Percentiles rank a stretch among this genome's conserved stretches.
phyloP scores from a whole-genome alignment of 139 green algal genomes.

The Yamagishiella unicocca region DNA sequence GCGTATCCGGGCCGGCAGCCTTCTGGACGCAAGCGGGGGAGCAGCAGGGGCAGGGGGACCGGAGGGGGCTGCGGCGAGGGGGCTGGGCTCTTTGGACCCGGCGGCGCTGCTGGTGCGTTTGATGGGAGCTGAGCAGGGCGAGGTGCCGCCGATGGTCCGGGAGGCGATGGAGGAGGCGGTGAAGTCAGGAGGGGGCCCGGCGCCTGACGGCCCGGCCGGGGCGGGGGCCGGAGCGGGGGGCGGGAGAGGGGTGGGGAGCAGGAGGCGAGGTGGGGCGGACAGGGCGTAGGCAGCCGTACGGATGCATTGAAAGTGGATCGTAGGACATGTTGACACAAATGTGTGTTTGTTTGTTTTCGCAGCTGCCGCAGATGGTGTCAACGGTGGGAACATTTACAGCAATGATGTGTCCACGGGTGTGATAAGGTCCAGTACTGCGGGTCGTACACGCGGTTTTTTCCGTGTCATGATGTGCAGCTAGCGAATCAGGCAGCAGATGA shows the following conservation, averaged over 20 bases:
- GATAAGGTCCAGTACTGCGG: too few species aligned
- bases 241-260: too few species aligned
- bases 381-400: too few species aligned
- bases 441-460: too few species aligned
- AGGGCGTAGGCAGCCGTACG: too few species aligned
- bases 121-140: not conserved
- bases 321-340: too few species aligned
- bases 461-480: too few species aligned
- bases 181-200: not conserved
- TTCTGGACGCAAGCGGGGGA: not conserved
- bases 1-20: slow-evolving; percentile 7
- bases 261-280: not conserved
- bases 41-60: not conserved
- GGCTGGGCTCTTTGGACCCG: not conserved
- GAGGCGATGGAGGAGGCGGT: slow-evolving; percentile 32
- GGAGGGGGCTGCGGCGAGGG: not conserved
- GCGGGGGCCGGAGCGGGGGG: not conserved
- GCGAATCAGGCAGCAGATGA: too few species aligned
- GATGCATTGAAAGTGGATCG: too few species aligned
- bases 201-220: not conserved
- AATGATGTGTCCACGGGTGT: too few species aligned
- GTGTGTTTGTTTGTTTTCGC: too few species aligned
- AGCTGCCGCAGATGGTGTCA: too few species aligned
- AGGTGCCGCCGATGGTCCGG: not conserved
- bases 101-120: not conserved